Evolutionary conservation across 2,329 filamentous ascomycete genomes (phyloP).

Genomic region (Fusarium vanettenii): DNA sequence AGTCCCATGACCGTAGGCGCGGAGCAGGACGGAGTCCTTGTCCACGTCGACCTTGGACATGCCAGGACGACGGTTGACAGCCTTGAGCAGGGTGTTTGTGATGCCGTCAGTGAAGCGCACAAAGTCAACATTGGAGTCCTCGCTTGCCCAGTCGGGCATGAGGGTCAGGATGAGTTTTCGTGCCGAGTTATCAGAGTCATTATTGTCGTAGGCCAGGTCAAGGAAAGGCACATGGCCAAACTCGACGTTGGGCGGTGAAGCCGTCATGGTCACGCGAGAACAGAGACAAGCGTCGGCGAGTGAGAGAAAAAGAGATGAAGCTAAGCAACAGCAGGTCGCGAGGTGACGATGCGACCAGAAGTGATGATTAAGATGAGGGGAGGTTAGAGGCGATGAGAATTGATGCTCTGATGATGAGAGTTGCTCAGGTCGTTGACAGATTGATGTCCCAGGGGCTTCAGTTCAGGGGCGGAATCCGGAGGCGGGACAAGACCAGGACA

Average conservation of each 20-base stretch:
- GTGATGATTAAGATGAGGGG: constrained; percentile 5
- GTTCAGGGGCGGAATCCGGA: constrained; percentile 37
- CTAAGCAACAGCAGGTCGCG: constrained; percentile 8
- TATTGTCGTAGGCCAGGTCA: constrained; percentile 80
- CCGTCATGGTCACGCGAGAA: constrained; percentile 47
- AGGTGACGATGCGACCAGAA: constrained; percentile 1
- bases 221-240: constrained; percentile 70
- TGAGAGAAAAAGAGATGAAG: constrained; percentile 17
- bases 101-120: constrained; percentile 97
- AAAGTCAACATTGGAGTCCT: constrained; percentile 82
- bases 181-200: constrained; percentile 82
- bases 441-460: constrained; percentile 27
- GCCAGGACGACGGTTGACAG: constrained; percentile 74
- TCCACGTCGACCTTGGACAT: constrained; percentile 80
- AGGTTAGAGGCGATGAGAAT: neutral
- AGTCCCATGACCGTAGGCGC: constrained; percentile 94
- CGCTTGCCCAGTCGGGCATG: constrained; percentile 83
- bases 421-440: constrained; percentile 22
- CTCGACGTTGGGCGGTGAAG: constrained; percentile 47
- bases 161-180: constrained; percentile 82
- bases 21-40: constrained; percentile 85
- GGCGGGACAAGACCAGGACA: constrained; percentile 12
- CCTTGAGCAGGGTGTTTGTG: constrained; percentile 91
- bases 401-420: neutral
- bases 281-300: constrained; percentile 16